Base-by-base conservation (phyloP, 371 early-diverging fungal species). In the Rhizopus stolonifer region DNA sequence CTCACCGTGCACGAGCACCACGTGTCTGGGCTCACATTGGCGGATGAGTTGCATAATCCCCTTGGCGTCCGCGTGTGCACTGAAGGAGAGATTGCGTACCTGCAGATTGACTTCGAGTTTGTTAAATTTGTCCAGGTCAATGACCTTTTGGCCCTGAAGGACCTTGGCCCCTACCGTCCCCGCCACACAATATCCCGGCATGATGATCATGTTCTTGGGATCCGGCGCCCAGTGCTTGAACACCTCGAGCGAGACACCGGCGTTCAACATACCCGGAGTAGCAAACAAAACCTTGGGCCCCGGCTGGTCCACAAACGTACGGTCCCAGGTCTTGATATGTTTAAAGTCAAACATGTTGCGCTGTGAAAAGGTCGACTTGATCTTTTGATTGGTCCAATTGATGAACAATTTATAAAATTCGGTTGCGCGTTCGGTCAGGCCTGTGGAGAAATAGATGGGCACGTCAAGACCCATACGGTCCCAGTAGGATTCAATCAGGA, bases 1-100 rank as follows among this genome's bases (percentile, higher is more conserved):
- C 61, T 99, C 99, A 3, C 99, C 99, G 61, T 99, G 99, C 0
- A 99, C 99, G n/a, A 99, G 74, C 23, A 99, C 90, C 0, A 99
- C 97, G 73, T 98, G 92, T 22, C 85, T 79, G 8, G 99, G 96
- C 38, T 86, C 84, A 31, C 93, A 94, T 72, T 94, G 94, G 1
- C 89, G 83, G 47, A 99, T 92, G 25, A 99, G 74, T 70, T 95
- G 92, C 87, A 99, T 81, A 52, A 99, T 99, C 8, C 99, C 99
- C 69, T 94, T 94, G 4, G 95, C 92, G 69, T 99, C 99, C 1
- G 99, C 99, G 49, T 99, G 99, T 0, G 99, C 99, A 61, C 95
- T 94, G 69, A 99, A 99, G 1, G 96, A 95, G 15, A 99, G 69
- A 65, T 98, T 96, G 56, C 91, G 83, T 36, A 99, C 96, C 64